phyloP scores from a whole-genome alignment of 768 basidiomycete genomes.

The Psilocybe sp. region DNA sequence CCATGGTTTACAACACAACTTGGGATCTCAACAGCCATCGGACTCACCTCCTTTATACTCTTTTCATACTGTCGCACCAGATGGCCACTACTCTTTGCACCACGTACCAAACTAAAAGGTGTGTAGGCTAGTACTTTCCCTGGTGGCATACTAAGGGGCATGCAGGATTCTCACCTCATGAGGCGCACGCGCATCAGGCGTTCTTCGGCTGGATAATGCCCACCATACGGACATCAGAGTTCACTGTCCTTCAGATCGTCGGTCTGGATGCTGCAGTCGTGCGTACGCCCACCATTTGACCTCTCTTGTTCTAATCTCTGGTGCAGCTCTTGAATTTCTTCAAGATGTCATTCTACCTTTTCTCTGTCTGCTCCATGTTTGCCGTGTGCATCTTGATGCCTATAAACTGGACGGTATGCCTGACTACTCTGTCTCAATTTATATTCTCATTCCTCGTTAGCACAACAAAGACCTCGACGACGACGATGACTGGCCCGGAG shows the following conservation, averaged over 20 bases:
- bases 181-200: constrained; percentile 80
- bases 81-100: constrained; percentile 90
- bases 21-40: constrained; percentile 71
- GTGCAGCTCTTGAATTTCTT: constrained; percentile 87
- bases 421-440: background rate
- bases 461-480: constrained; percentile 73
- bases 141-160: constrained; percentile 7
- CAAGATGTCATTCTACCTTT: constrained; percentile 92
- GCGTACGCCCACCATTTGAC: constrained; percentile 27
- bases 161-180: constrained; percentile 88
- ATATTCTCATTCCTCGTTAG: constrained; percentile 30
- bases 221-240: constrained; percentile 87
- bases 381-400: constrained; percentile 90
- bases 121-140: constrained; percentile 13
- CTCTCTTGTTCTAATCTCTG: background rate
- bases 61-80: constrained; percentile 88
- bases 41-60: constrained; percentile 74
- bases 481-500: constrained; percentile 44
- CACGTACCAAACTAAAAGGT: constrained; percentile 94
- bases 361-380: constrained; percentile 81
- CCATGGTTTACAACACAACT: constrained; percentile 97
- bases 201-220: constrained; percentile 98
- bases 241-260: constrained; percentile 92
- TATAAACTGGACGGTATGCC: constrained; percentile 83
- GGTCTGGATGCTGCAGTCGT: constrained; percentile 96